Evolutionary conservation across 2,329 filamentous ascomycete genomes (phyloP).

Genomic region (Colletotrichum sp.): DNA sequence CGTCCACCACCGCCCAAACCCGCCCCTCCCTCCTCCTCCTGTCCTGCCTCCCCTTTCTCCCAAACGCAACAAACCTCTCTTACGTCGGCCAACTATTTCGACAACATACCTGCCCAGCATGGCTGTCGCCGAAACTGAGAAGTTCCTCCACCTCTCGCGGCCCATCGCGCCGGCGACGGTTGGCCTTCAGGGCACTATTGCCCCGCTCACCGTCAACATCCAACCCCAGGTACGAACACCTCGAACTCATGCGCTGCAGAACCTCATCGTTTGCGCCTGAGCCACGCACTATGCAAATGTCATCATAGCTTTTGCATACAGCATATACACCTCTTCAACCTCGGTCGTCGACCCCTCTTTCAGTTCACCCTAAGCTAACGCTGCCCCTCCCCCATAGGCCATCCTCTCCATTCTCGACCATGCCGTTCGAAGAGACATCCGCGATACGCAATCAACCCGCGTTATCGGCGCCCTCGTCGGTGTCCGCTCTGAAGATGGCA

Average conservation of each 20-base stretch:
- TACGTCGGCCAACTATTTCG: neutral
- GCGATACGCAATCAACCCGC: conserved; percentile 83
- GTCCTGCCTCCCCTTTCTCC: conserved; percentile 20
- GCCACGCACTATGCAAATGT: neutral
- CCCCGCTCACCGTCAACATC: conserved; percentile 91
- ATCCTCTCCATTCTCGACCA: conserved; percentile 88
- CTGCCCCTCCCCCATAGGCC: conserved; percentile 48
- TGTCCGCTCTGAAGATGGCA: conserved; percentile 92
- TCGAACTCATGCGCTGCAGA: conserved; percentile 4
- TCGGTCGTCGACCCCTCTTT: neutral
- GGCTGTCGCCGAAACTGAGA: conserved; percentile 74
- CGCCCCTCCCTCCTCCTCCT: conserved; percentile 13
- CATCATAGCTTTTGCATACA: neutral
- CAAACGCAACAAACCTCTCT: conserved; percentile 23
- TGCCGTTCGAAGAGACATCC: conserved; percentile 82
- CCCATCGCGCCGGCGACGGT: conserved; percentile 84
- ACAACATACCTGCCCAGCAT: conserved; percentile 63
- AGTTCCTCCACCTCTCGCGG: conserved; percentile 93
- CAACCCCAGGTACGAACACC: conserved; percentile 81
- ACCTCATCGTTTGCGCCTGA: neutral
- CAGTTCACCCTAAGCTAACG: neutral
- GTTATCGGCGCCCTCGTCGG: conserved; percentile 97
- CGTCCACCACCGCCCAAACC: conserved; percentile 4
- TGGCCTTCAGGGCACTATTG: conserved; percentile 82
- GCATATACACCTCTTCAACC: neutral